Base-by-base conservation (phyloP, 2,329 filamentous ascomycete species). In the Juglanconis oblonga region DNA sequence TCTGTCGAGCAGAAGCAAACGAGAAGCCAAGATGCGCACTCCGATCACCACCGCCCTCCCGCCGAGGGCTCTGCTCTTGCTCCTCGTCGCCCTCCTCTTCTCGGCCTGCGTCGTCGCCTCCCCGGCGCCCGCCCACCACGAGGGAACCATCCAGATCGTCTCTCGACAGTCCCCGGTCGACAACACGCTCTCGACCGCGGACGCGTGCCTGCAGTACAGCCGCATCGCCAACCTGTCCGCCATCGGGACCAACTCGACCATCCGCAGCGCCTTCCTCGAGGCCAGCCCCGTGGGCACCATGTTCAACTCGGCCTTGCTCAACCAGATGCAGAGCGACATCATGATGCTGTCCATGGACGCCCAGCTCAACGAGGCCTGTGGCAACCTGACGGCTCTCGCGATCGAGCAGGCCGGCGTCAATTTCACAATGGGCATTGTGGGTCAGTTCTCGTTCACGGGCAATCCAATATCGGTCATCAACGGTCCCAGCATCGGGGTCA, bases 201-300 rank as follows among this genome's bases (percentile, higher is more conserved):
- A 51, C 11, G 52, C 52, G n/a, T 81, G 78, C 68, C 62, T 70
- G 55, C 73, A 79, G 67, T 81, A 81, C 67, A 68, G 74, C 59
- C 68, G 66, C 52, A 76, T 76, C 29, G 79, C 79, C 62, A 81
- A 81, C 68, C 73, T 79, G 61, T 79, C 78, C 29, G 75, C 73
- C 62, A 74, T 81, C 62, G 76, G 75, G 61, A 63, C 70, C 57
- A 81, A 81, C 69, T 66, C 73, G 61, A 77, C 76, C 55, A 77
- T 77, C 60, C 78, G 79, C 56, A 73, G 73, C n/a, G 76, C 77
- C 10, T 78, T 77, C 67, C 67, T 80, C 52, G 72, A 74, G 57
- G 75, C 74, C 38, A 74, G 77, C 13, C 73, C 71, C 33, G 65
- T 76, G 50, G 79, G 79, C 60, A 78, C 76, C 54, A 67, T 72